These are phyloP conservation scores for Wallacemonas collosoma DNA, from an alignment of 208 protist species.

Conservation along the genomic window DNA sequence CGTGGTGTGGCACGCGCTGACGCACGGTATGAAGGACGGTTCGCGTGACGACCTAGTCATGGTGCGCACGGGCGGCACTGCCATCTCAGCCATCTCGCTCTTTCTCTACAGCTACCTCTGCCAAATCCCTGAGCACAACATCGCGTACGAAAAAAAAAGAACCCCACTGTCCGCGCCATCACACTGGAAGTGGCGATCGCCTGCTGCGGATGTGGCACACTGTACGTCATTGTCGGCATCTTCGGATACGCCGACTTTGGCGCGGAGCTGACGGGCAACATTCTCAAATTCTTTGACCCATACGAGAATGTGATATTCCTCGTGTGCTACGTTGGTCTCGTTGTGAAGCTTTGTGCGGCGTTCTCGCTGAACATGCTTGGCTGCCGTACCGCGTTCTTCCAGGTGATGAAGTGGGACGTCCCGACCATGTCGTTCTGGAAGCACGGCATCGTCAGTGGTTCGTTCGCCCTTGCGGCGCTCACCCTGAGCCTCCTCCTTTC, in stretches of 20 bases:
- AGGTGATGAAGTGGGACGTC: constrained; percentile 51
- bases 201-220: constrained; percentile 33
- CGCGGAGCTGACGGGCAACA: constrained; percentile 27
- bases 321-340: constrained; percentile 47
- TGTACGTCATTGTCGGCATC: constrained; percentile 64
- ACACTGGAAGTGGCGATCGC: constrained; percentile 35
- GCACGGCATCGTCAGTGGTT: constrained; percentile 38
- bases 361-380: constrained; percentile 57
- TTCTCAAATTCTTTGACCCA: constrained; percentile 59
- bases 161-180: constrained; percentile 28
- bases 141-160: constrained; percentile 41
- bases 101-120: constrained; percentile 70
- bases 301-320: constrained; percentile 36
- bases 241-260: constrained; percentile 77
- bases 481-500: constrained; percentile 53
- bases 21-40: constrained; percentile 31
- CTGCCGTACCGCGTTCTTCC: constrained; percentile 37
- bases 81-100: constrained; percentile 42
- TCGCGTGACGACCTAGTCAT: constrained; percentile 33
- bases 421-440: constrained; percentile 49
- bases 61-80: constrained; percentile 29
- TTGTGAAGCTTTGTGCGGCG: constrained; percentile 57
- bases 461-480: constrained; percentile 38
- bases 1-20: constrained; percentile 47
- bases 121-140: constrained; percentile 51